A percentile compares a stretch with the other conserved stretches of the same genome.
Conservation (phyloP, 164 flowering plant species). For the Piper longum region DNA sequence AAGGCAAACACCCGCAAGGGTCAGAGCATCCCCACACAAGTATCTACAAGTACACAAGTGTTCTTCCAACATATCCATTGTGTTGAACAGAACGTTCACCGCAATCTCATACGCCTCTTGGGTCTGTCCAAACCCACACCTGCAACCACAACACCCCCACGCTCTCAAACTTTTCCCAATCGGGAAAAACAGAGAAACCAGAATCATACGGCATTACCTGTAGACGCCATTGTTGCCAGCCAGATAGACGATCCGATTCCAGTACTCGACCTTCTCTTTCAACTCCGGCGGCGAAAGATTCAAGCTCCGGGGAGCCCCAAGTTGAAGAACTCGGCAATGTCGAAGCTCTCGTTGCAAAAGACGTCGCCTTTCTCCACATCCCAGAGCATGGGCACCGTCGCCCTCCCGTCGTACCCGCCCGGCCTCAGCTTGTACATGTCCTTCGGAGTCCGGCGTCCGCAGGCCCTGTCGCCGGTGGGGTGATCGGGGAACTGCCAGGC, state of each 20-base stretch:
- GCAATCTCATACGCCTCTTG: no score
- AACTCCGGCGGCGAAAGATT: conserved; percentile 53
- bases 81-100: no score
- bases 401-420: conserved; percentile 67
- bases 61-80: no score
- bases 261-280: conserved; percentile 50
- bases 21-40: conserved; percentile 66
- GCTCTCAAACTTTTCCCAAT: no score
- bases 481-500: no score
- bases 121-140: no score
- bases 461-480: no score
- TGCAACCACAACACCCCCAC: no score
- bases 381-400: conserved; percentile 93
- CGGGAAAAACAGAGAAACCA: no score
- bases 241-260: conserved; percentile 71
- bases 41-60: conserved; percentile 34
- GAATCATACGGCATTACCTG: conserved; percentile 28
- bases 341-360: conserved; percentile 82
- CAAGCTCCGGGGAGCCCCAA: conserved; percentile 37
- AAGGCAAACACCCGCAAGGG: conserved; percentile 82
- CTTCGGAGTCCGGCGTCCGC: no score
- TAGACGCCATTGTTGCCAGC: conserved; percentile 89
- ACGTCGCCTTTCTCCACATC: conserved; percentile 53
- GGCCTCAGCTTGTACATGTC: no score
- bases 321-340: conserved; percentile 70